A percentile compares a stretch with the other conserved stretches of the same genome.
Evolutionary conservation across 2,329 filamentous ascomycete genomes (phyloP).

Genomic region (Fusarium begoniae): DNA sequence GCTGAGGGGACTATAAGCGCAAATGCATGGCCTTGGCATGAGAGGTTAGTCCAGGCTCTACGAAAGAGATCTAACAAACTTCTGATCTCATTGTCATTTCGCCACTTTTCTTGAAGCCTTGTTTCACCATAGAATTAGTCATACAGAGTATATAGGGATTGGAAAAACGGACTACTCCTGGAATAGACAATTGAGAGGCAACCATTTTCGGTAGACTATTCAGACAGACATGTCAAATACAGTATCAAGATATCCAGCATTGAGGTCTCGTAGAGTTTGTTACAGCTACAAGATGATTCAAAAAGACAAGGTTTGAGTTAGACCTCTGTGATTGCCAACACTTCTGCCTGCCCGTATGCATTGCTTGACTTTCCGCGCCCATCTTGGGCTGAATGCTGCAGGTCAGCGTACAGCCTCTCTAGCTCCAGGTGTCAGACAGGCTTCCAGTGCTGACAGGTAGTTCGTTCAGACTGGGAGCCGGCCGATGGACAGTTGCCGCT

Average conservation of each 20-base stretch:
- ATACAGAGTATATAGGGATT: neutral
- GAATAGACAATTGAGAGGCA: neutral
- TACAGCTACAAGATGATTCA: neutral
- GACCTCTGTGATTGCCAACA: accelerated
- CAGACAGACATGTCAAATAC: neutral
- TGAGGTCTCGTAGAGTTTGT: accelerated
- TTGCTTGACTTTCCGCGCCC: neutral
- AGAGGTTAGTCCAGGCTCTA: neutral
- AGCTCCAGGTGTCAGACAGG: accelerated
- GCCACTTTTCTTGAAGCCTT: neutral
- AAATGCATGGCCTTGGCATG: neutral
- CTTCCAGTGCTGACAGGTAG: neutral
- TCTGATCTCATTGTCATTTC: neutral
- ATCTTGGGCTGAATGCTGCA: neutral
- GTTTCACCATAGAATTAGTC: accelerated
- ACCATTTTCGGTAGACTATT: neutral
- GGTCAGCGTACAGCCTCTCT: neutral
- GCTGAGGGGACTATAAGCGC: neutral
- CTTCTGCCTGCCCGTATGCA: too few species aligned
- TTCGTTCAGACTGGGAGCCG: neutral
- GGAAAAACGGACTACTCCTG: neutral
- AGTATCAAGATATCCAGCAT: neutral
- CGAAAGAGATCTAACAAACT: neutral
- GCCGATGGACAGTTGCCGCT: neutral
- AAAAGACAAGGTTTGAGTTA: too few species aligned